phyloP scores from a whole-genome alignment of 345 rosid species.

The Corchorus olitorius region DNA sequence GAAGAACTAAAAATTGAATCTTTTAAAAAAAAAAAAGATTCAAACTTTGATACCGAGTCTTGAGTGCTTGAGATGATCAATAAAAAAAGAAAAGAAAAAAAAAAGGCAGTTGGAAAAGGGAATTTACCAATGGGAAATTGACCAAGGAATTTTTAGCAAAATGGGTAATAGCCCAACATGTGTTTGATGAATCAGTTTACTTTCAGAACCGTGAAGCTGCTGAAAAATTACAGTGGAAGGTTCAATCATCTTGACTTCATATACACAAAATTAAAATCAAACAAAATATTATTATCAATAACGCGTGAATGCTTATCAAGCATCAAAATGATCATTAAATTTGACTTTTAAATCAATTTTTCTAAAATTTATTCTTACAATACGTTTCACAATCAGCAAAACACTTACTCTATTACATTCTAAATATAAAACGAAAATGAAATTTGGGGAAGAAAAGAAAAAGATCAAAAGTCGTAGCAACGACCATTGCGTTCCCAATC shows the following conservation, averaged over 20 bases:
- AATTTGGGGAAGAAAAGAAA: not conserved
- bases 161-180: not conserved
- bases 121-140: not conserved
- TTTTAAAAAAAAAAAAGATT: no score
- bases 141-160: not conserved
- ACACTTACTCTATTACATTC: not conserved
- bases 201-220: not conserved
- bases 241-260: not conserved
- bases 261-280: not conserved
- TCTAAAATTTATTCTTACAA: not conserved
- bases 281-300: not conserved
- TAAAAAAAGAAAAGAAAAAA: no score
- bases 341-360: not conserved
- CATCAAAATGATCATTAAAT: not conserved
- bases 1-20: not conserved
- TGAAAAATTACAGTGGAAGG: not conserved
- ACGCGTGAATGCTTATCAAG: not conserved
- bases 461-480: conserved; percentile 74
- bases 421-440: not conserved
- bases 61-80: not conserved
- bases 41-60: no score
- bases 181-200: not conserved
- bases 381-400: not conserved
- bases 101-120: not conserved
- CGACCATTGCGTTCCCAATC: conserved; percentile 96